phyloP scores from a whole-genome alignment of 345 rosid genomes.

The Eucalyptus cloeziana region DNA sequence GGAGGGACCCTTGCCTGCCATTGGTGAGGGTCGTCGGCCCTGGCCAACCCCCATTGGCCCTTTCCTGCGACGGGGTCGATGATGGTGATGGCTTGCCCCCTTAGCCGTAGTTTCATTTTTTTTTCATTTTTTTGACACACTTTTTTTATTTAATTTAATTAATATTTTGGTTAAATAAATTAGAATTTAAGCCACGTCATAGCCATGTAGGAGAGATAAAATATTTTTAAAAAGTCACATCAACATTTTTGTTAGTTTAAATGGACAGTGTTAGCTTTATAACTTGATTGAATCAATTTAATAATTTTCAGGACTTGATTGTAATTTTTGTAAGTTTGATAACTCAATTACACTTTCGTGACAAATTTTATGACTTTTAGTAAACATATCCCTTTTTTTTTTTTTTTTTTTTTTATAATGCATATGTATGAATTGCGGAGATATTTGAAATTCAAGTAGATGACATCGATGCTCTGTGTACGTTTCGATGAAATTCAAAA shows the following conservation, averaged over 20 bases:
- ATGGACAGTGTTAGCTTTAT: accelerated
- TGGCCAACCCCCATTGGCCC: accelerated
- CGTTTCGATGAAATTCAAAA: neutral
- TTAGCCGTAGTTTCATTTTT: too few species aligned
- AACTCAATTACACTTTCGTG: accelerated
- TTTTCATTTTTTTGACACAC: too few species aligned
- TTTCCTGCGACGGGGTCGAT: accelerated
- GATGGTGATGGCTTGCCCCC: accelerated
- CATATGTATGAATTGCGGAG: neutral
- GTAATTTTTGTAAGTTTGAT: too few species aligned
- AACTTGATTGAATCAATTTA: too few species aligned
- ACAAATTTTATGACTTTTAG: accelerated
- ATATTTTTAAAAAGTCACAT: too few species aligned
- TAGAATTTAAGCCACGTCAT: neutral
- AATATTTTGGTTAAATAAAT: too few species aligned
- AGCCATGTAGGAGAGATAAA: accelerated
- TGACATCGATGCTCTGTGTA: neutral
- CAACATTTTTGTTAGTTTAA: accelerated
- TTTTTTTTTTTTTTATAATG: too few species aligned
- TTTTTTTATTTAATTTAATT: too few species aligned
- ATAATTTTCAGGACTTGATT: accelerated
- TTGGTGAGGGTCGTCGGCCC: accelerated
- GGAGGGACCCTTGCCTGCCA: too few species aligned
- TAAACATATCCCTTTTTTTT: too few species aligned
- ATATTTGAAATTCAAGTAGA: neutral